Evolutionary conservation across 176 grass and related monocot genomes (phyloP), one percentile per base, ranked within the genome.

Genomic region (Pharus latifolius): DNA sequence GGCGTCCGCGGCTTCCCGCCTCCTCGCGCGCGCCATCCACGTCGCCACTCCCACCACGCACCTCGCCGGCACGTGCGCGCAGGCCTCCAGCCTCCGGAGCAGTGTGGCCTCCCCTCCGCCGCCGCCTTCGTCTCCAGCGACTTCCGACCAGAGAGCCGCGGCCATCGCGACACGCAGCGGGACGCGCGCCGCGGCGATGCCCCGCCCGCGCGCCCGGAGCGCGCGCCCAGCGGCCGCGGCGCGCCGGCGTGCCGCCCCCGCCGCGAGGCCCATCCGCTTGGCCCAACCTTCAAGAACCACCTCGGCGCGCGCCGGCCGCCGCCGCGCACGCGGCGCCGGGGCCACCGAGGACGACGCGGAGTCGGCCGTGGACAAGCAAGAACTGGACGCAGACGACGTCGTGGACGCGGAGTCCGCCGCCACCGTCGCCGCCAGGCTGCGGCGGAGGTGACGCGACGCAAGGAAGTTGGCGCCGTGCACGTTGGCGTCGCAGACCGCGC

Each of bases 381-480:
- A 87, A 47, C 43, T 75, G 19, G 83, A 73, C n/a, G 64, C 31
- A 34, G 49, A 12, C 5, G 64, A 51, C 67, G 58, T 12, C 13
- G 41, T 17, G 5, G 80, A 73, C 56, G 48, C 60, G 0, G 44
- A 59, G 7, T 60, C 35, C 2, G 11, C 43, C 3, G 10, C 68
- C 13, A 1, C 48, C 1, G 12, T 38, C 22, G 29, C 28, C 37
- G 29, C n/a, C 65, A 63, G 3, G 61, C 65, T 66, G 30, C 64
- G 78, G 38, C 92, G 85, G 61, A 61, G 76, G 76, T 96, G 92
- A 0, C 92, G 83, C 0, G 88, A 87, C 28, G 91, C 88, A 31
- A 96, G 93, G 69, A 96, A 89, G 70, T 93, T 98, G 24, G 94
- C 94, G 49, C 94, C 89, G 66, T 98, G 94, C 2, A 98, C 94